A percentile compares a stretch with the other conserved stretches of the same genome.
phyloP scores from a whole-genome alignment of 1,284 basidiomycete genomes.

The Entoloma clypeatum region DNA sequence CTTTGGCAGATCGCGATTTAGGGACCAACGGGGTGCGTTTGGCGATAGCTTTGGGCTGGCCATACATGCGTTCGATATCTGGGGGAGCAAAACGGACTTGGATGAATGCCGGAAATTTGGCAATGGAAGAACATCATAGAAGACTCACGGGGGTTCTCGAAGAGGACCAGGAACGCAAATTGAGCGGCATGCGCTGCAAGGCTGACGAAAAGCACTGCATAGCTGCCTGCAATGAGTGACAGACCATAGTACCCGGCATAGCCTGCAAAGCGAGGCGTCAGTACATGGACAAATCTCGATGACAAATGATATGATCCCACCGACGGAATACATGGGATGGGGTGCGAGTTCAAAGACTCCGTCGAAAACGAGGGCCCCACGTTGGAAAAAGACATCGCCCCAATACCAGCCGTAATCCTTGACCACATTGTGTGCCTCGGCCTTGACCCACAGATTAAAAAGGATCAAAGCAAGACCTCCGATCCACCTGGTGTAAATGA shows the following conservation, averaged over 20 bases:
- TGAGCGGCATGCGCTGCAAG: slow-evolving; percentile 92
- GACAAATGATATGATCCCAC: slow-evolving; percentile 36
- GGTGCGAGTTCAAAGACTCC: slow-evolving; percentile 94
- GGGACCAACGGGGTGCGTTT: slow-evolving; percentile 66
- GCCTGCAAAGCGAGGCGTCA: slow-evolving; percentile 39
- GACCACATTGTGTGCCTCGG: slow-evolving; percentile 95
- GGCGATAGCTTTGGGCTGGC: slow-evolving; percentile 82
- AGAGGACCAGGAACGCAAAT: slow-evolving; percentile 94
- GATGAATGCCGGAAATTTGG: neutral
- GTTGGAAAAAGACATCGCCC: slow-evolving; percentile 97
- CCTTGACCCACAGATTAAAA: slow-evolving; percentile 99
- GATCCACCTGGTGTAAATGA: slow-evolving; percentile 61
- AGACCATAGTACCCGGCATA: slow-evolving; percentile 97
- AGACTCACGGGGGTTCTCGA: slow-evolving; percentile 91
- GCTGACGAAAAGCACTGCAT: slow-evolving; percentile 89
- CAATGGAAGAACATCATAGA: no score
- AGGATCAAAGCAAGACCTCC: slow-evolving; percentile 82
- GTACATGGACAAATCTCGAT: neutral
- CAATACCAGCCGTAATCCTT: slow-evolving; percentile 96
- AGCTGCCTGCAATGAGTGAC: slow-evolving; percentile 85
- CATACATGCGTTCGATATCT: slow-evolving; percentile 91
- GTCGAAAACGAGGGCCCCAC: slow-evolving; percentile 90
- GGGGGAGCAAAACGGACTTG: slow-evolving; percentile 1
- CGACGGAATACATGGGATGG: slow-evolving; percentile 94
- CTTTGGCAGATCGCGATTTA: slow-evolving; percentile 14